Conservation (phyloP, 176 grass and related monocot genomes). For the Sorghum bicolor region DNA sequence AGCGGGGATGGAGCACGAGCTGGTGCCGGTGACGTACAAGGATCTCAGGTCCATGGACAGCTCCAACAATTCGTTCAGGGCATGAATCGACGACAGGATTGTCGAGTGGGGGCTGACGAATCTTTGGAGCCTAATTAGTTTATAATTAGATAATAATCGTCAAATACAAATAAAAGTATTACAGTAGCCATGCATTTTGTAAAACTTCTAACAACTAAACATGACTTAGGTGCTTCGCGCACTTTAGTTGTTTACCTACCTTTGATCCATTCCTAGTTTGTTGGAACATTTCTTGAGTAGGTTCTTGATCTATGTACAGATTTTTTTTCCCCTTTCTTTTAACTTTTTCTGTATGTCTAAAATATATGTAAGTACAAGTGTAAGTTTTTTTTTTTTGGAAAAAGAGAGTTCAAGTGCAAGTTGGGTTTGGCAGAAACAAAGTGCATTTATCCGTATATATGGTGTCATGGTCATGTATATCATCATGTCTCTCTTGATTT, state of each 20-base stretch:
- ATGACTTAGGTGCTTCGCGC: neutral
- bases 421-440: neutral
- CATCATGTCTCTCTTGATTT: too few species aligned
- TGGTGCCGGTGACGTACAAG: constrained; percentile 43
- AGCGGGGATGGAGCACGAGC: constrained; percentile 51
- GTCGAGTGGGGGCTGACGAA: too few species aligned
- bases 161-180: too few species aligned
- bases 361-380: neutral
- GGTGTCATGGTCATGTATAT: too few species aligned
- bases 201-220: too few species aligned
- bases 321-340: neutral
- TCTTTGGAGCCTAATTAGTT: too few species aligned
- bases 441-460: neutral
- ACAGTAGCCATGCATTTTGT: too few species aligned
- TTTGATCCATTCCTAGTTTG: neutral
- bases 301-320: neutral
- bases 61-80: constrained; percentile 28
- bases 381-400: too few species aligned
- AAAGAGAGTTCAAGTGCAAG: neutral
- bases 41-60: constrained; percentile 55
- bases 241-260: neutral
- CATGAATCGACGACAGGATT: constrained; percentile 2
- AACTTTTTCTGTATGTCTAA: neutral
- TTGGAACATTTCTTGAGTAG: neutral
- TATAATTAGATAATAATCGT: too few species aligned